phyloP scores from a whole-genome alignment of 169 alveolate genomes.

The Plasmodium inui region DNA sequence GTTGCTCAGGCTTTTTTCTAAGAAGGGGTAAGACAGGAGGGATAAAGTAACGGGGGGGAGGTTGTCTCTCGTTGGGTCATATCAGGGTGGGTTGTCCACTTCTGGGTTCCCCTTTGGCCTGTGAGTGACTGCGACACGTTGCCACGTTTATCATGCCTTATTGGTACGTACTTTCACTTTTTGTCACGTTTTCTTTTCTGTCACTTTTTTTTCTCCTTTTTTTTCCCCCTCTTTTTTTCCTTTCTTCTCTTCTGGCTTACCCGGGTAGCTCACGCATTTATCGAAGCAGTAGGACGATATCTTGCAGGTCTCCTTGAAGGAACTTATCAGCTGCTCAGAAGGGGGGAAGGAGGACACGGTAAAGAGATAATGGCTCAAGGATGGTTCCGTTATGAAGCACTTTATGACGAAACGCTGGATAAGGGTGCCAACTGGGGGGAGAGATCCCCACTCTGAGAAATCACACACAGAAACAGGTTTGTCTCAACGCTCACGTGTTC shows the following conservation, averaged over 20 bases:
- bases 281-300: constrained; percentile 70
- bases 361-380: background rate
- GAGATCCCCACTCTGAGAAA: background rate
- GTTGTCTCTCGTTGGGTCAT: background rate
- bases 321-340: constrained; percentile 5
- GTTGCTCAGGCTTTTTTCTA: constrained; percentile 68
- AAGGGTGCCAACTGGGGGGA: background rate
- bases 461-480: background rate
- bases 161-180: background rate
- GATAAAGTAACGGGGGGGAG: background rate
- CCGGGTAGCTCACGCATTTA: constrained; percentile 69
- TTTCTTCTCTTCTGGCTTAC: background rate
- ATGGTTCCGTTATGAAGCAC: background rate
- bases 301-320: constrained; percentile 69
- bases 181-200: background rate
- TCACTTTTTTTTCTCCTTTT: no score
- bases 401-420: no score
- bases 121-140: background rate
- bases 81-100: no score
- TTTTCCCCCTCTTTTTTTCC: background rate
- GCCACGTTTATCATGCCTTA: background rate
- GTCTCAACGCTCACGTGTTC: background rate
- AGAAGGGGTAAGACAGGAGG: background rate
- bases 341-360: background rate
- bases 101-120: no score